These are phyloP conservation scores for Carpinus viminea DNA, from an alignment of 306 rosid species.

Conservation along the genomic window DNA sequence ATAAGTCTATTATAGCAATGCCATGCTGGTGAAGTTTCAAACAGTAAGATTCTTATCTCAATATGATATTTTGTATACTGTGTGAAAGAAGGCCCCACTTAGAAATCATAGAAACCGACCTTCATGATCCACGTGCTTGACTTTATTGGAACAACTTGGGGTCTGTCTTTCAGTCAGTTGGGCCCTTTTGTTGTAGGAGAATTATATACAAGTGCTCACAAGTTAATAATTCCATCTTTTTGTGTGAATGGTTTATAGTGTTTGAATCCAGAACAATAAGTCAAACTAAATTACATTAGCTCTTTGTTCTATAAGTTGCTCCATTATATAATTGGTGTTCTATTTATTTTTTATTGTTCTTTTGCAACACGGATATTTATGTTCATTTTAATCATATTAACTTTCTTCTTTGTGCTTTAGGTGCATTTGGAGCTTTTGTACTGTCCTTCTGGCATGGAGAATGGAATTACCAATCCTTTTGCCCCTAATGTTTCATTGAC, in stretches of 20 bases:
- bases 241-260: not conserved
- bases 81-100: not conserved
- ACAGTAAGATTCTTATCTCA: not conserved
- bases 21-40: not conserved
- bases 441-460: constrained; percentile 79
- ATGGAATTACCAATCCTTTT: constrained; percentile 75
- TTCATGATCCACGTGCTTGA: not conserved
- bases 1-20: not conserved
- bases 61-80: not conserved
- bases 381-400: constrained; percentile 9
- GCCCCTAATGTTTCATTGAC: constrained; percentile 64
- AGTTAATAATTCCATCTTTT: not conserved
- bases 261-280: not conserved
- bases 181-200: not conserved
- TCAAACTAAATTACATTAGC: not conserved
- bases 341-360: not conserved
- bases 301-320: not conserved
- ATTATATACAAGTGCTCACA: not conserved
- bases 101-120: constrained; percentile 3
- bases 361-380: constrained; percentile 24
- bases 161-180: not conserved
- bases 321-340: not conserved
- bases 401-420: constrained; percentile 39
- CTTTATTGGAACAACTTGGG: not conserved
- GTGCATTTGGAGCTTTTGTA: constrained; percentile 95